Evolutionary conservation across 1,139 yeast species (phyloP), one percentile per base, ranked within the genome.

Genomic region (Geotrichum australiense): DNA sequence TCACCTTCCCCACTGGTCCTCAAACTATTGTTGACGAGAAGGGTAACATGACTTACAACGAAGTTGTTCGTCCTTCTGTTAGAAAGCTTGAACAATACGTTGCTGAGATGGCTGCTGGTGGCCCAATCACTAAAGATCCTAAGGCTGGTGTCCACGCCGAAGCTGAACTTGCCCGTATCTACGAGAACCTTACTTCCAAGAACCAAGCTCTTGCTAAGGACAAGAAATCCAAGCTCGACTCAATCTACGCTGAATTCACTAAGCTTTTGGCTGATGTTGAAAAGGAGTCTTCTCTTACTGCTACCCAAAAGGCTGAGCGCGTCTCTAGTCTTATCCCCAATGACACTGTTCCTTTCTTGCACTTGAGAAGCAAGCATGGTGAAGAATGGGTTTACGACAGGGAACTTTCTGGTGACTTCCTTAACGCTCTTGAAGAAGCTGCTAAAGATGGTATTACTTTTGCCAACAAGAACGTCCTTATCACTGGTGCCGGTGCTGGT

Each of bases 401-500:
- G 56, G 71, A 74, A 51, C 71, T 84, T 53, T 80, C 98, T 38
- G 73, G 91, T 25, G 58, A 70, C 35, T 91, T 82, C 68, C 76
- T 91, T 63, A 91, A 87, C 61, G 94, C 94, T 45, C 78, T 91
- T 61, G 97, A 91, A 68, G 73, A 75, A 50, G 94, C 94, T 61
- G 96, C 98, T 37, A 76, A 86, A 51, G 69, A 87, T 55, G 98
- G 98, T 69, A 75, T 87, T 49, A 75, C 95, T 30, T 91, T 80
- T 73, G 80, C 82, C 64, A 85, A 79, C 65, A 91, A 87, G 68
- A 79, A 80, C 53, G 96, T 89, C 42, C 76, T 91, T 59, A 74
- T 91, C 55, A 91, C 98, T 42, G 98, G 98, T 71, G 97, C 97
- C 41, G 98, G 98, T 72, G 91, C 86, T 42, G 98, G 97, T 40